Evolutionary conservation across 805 yeast genomes (phyloP).

Genomic region (Saturnispora bothae): DNA sequence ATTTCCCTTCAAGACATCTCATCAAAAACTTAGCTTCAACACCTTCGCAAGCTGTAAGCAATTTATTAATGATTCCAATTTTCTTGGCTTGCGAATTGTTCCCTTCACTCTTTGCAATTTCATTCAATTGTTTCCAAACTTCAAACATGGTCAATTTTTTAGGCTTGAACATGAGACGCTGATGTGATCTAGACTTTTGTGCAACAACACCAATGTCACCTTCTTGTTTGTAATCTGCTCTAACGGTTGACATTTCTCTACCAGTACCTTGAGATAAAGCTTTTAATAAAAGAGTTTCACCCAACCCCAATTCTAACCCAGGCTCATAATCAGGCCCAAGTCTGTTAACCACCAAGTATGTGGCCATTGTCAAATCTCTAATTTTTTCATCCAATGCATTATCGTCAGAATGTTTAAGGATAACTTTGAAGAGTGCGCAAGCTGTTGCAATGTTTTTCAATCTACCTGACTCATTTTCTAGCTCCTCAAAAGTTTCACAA

Average conservation of each 20-base stretch:
- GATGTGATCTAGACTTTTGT: constrained; percentile 67
- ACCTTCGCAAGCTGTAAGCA: constrained; percentile 79
- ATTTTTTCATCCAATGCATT: constrained; percentile 13
- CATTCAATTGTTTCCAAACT: constrained; percentile 65
- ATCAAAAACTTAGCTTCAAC: constrained; percentile 85
- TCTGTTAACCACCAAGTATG: constrained; percentile 78
- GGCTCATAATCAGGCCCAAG: constrained; percentile 90
- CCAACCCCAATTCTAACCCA: constrained; percentile 86
- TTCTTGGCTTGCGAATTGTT: constrained; percentile 72
- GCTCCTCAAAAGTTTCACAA: constrained; percentile 58
- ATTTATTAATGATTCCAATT: constrained; percentile 65
- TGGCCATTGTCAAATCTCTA: constrained; percentile 49
- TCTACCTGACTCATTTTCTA: constrained; percentile 75
- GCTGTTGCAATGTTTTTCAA: constrained; percentile 70
- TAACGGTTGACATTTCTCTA: constrained; percentile 58
- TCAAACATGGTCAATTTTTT: constrained; percentile 59
- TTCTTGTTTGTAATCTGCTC: constrained; percentile 58
- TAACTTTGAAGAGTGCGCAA: constrained; percentile 58
- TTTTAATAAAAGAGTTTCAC: constrained; percentile 79
- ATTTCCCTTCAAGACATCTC: constrained; percentile 83
- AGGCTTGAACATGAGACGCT: constrained; percentile 90
- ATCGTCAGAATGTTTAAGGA: constrained; percentile 35
- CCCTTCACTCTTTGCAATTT: constrained; percentile 72
- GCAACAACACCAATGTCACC: constrained; percentile 95
- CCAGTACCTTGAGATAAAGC: constrained; percentile 90